These are phyloP conservation scores for Oryza brachyantha DNA, from an alignment of 176 grass and related monocot species.

Conservation along the genomic window DNA sequence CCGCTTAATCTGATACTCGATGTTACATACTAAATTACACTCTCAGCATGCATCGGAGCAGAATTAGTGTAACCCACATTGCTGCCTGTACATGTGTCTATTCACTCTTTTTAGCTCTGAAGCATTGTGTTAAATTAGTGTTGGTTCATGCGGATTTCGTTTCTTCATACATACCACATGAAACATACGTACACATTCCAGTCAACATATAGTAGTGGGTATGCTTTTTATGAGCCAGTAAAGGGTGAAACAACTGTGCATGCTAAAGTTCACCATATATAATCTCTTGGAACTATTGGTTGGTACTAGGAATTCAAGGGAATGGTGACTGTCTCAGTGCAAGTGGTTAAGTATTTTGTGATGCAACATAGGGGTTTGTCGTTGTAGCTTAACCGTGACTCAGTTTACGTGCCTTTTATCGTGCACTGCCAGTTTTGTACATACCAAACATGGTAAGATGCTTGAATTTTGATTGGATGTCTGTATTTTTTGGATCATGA, in stretches of 20 bases:
- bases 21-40: background rate
- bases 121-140: background rate
- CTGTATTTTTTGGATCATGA: background rate
- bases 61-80: background rate
- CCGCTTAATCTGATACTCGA: background rate
- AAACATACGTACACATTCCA: background rate
- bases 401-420: background rate
- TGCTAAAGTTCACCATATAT: background rate
- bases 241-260: background rate
- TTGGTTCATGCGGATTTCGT: background rate
- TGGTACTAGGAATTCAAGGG: background rate
- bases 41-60: background rate
- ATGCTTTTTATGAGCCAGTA: background rate
- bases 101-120: background rate
- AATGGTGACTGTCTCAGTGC: background rate
- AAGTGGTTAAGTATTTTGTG: background rate
- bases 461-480: background rate
- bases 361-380: background rate
- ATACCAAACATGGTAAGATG: background rate
- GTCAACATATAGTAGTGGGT: background rate
- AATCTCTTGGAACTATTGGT: background rate
- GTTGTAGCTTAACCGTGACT: background rate
- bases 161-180: background rate
- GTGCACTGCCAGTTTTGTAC: background rate
- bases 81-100: background rate